Evolutionary conservation across 805 yeast species (phyloP).

Genomic region (Deakozyma indianensis): DNA sequence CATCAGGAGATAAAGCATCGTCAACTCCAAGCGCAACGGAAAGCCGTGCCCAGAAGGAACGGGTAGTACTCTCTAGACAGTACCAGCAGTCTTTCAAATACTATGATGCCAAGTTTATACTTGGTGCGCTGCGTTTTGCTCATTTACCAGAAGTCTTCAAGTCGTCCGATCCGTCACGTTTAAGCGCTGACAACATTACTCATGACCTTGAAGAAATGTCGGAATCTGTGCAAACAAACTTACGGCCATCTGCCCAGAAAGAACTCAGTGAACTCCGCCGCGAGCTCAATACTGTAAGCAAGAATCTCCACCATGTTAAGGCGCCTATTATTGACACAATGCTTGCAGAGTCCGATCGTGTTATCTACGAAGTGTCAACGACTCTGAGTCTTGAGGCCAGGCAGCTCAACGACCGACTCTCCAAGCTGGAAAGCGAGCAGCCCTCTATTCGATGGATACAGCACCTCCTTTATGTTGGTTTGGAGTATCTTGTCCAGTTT

Average conservation of each 20-base stretch:
- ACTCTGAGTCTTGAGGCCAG: slow-evolving; percentile 13
- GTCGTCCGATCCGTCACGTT: background rate
- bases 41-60: background rate
- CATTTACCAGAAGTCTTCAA: background rate
- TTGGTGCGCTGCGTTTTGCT: background rate
- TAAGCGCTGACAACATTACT: background rate
- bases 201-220: background rate
- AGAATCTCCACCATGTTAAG: slow-evolving; percentile 7
- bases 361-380: slow-evolving; percentile 14
- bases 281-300: background rate
- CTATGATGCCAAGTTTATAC: background rate
- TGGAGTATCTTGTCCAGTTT: slow-evolving; percentile 13
- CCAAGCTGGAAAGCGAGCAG: slow-evolving; percentile 8
- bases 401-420: slow-evolving; percentile 11
- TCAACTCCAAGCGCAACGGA: background rate
- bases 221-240: background rate
- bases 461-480: slow-evolving; percentile 9
- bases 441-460: slow-evolving; percentile 9
- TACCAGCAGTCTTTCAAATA: background rate
- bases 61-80: background rate
- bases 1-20: too few species aligned
- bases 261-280: background rate
- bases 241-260: background rate
- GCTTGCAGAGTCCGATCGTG: slow-evolving; percentile 13
- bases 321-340: slow-evolving; percentile 11